Evolutionary conservation across 1,284 basidiomycete genomes (phyloP).

Genomic region (Erythrobasidium hasegawianum): DNA sequence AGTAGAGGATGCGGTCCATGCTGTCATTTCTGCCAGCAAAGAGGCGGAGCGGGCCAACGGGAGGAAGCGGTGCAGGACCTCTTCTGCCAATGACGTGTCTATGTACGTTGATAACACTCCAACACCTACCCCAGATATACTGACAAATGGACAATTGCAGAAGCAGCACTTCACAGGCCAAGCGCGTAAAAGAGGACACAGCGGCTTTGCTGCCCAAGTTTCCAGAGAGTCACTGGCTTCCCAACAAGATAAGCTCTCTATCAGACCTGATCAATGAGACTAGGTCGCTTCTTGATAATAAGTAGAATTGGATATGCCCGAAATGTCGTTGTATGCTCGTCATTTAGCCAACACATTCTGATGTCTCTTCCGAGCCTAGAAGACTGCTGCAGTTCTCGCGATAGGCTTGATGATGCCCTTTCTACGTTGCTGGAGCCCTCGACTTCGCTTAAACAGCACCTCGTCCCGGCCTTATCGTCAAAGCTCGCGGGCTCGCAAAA

Average conservation of each 20-base stretch:
- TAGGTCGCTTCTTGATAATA: not conserved
- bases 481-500: not conserved
- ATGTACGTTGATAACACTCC: not conserved
- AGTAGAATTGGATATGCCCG: not conserved
- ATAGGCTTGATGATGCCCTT: constrained; percentile 4
- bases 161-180: not conserved
- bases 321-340: not conserved
- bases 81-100: not conserved
- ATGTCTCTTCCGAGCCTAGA: constrained; percentile 15
- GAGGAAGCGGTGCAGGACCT: not conserved
- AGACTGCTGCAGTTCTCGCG: not conserved
- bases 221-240: constrained; percentile 5
- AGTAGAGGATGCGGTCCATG: not conserved
- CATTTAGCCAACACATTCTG: constrained; percentile 6
- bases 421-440: constrained; percentile 27
- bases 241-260: constrained; percentile 7
- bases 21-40: not conserved
- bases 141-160: too few species aligned
- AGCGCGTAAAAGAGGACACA: not conserved
- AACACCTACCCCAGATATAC: too few species aligned
- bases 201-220: not conserved
- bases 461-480: constrained; percentile 28
- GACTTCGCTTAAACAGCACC: constrained; percentile 20
- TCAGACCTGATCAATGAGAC: constrained; percentile 4
- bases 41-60: not conserved